Base-by-base conservation (phyloP, 2,329 filamentous ascomycete genomes). In the Trichocomaceae sp. region DNA sequence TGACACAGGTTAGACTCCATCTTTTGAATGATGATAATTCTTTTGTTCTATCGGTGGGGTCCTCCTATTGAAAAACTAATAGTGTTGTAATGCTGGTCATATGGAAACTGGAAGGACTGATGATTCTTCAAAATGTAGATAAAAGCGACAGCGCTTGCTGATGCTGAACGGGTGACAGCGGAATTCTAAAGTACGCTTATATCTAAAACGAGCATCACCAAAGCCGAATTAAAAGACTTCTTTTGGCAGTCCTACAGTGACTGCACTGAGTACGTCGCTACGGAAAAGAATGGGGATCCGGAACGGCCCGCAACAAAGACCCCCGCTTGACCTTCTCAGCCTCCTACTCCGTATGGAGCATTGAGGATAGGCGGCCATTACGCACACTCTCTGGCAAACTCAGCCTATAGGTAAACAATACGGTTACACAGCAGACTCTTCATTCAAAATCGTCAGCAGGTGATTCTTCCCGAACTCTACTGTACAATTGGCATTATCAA, bases 1-100 rank as follows among this genome's bases (percentile, higher is more conserved):
- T 45, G 42, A n/a, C 53, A 47, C 47, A 22, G 46, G 19, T 15
- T 52, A 9, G 56, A 46, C 19, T 37, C 9, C 10, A 47, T 54
- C 2, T 59, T 56, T 45, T 62, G 59, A 56, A 61, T 17, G n/a
- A 29, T 5, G 20, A 19, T 26, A 57, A 57, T 60, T 55, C 39
- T 39, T 52, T 33, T 33, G 29, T 9, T 9, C 22, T 19, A 33
- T 9, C 29, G 7, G 10, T 33, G n/a, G n/a, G n/a, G 10, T 33
- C 12, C 12, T 2, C 2, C 41, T 17, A 15, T 19, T 12, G 10
- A 33, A 33, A 12, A 9, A 20, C 29, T 15, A 33, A 10, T 2
- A 31, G 23, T 7, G 29, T 33, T n/a, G 7, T 26, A 26, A 26
- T 26, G 3, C 23, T 26, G 23, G 6, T 50, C 8, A 12, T 33